phyloP scores from a whole-genome alignment of 768 basidiomycete genomes.

The Xerocomus brunneocitrinus region DNA sequence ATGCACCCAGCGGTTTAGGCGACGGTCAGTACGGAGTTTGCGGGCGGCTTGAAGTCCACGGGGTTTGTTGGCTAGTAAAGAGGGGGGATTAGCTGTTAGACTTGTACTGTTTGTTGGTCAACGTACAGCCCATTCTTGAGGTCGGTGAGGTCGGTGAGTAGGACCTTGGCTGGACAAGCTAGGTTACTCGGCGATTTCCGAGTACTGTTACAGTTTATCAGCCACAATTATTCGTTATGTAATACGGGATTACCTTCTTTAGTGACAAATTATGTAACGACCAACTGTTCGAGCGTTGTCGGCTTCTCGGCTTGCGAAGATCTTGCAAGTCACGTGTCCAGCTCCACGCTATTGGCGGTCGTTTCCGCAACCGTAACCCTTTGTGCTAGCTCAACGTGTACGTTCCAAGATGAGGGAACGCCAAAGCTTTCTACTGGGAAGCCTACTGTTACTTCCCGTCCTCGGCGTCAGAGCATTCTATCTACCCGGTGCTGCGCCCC shows the following conservation, averaged over 20 bases:
- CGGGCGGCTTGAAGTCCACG: constrained; percentile 98
- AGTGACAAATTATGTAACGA: neutral
- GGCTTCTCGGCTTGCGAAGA: neutral
- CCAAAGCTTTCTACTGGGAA: constrained; percentile 11
- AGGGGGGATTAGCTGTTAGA: constrained; percentile 4
- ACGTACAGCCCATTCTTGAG: constrained; percentile 84
- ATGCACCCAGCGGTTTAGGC: constrained; percentile 95
- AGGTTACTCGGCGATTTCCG: constrained; percentile 29
- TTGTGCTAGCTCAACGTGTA: neutral
- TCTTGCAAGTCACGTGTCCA: constrained; percentile 16
- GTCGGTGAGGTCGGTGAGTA: constrained; percentile 47
- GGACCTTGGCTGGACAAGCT: constrained; percentile 9
- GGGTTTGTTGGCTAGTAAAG: constrained; percentile 85
- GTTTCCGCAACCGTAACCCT: neutral
- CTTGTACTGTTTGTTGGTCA: constrained; percentile 13
- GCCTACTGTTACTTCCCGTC: constrained; percentile 17
- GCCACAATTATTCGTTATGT: constrained; percentile 16
- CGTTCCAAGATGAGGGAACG: constrained; percentile 20
- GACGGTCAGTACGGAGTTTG: constrained; percentile 91
- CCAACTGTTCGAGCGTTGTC: neutral
- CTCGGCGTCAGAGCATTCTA: constrained; percentile 64
- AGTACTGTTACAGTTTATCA: constrained; percentile 41
- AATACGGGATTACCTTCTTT: neutral
- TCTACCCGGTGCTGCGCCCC: constrained; percentile 86
- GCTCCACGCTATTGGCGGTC: too few relatives aligned